phyloP scores from a whole-genome alignment of 2,329 filamentous ascomycete genomes.

The Ceratocystis cubensis region DNA sequence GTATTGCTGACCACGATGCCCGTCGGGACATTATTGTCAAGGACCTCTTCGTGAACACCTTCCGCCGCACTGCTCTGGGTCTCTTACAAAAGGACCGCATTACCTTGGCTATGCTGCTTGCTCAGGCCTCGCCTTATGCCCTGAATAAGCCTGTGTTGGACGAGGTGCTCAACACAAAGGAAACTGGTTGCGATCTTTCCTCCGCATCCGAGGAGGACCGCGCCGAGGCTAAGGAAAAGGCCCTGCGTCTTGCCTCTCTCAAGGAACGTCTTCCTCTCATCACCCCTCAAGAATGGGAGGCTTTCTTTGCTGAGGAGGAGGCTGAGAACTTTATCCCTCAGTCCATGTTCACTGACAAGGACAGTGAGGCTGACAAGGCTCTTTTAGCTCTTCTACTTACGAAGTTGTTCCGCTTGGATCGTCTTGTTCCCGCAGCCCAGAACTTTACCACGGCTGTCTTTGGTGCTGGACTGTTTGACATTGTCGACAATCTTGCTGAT shows the following conservation, averaged over 20 bases:
- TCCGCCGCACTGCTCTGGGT: constrained; percentile 84
- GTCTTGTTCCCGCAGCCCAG: constrained; percentile 86
- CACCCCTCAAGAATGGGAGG: constrained; percentile 56
- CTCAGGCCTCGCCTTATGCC: constrained; percentile 87
- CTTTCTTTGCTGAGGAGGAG: constrained; percentile 72
- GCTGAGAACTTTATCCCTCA: constrained; percentile 73
- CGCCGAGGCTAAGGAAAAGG: constrained; percentile 55
- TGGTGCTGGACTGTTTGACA: constrained; percentile 67
- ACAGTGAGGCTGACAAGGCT: constrained; percentile 54
- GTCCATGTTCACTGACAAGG: constrained; percentile 50
- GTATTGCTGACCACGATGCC: constrained; percentile 59
- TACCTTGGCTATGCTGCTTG: constrained; percentile 85
- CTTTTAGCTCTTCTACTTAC: constrained; percentile 77
- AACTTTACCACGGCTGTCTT: constrained; percentile 82
- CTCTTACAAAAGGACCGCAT: constrained; percentile 88
- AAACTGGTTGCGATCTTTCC: constrained; percentile 68
- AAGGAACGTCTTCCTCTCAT: constrained; percentile 58
- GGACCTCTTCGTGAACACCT: constrained; percentile 82
- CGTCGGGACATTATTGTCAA: constrained; percentile 83
- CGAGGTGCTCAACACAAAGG: constrained; percentile 62
- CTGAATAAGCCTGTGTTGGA: constrained; percentile 91
- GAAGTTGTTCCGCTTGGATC: constrained; percentile 89
- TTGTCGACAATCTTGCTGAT: constrained; percentile 70
- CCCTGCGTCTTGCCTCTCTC: constrained; percentile 58
- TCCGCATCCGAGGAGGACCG: constrained; percentile 27